Conservation (phyloP, 2,329 filamentous ascomycete species). For the Aspergillus aculeatus region DNA sequence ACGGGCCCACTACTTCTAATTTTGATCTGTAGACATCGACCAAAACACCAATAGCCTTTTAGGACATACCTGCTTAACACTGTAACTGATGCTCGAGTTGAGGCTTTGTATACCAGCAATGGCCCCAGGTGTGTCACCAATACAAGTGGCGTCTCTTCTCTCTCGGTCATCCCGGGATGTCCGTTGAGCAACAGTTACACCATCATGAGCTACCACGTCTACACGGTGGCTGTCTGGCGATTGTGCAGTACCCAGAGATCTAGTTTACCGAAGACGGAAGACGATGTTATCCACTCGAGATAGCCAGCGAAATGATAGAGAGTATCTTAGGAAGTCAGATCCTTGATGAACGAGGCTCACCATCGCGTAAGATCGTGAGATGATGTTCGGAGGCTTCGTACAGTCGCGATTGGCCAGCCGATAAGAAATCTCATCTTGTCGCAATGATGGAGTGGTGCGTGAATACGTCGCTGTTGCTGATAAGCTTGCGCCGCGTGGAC, state of each 20-base stretch:
- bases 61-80: neutral
- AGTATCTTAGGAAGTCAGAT: neutral
- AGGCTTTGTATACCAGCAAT: neutral
- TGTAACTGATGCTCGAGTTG: neutral
- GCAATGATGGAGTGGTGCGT: neutral
- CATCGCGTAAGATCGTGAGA: neutral
- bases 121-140: neutral
- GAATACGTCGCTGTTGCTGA: slow-evolving; percentile 5
- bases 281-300: neutral
- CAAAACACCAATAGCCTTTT: neutral
- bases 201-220: neutral
- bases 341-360: neutral
- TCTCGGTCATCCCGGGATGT: neutral
- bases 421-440: neutral
- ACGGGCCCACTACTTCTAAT: neutral
- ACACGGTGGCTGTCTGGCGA: neutral
- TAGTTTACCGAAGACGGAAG: neutral
- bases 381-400: slow-evolving; percentile 1
- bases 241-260: neutral
- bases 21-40: neutral
- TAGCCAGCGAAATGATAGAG: neutral
- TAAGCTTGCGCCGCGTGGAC: slow-evolving; percentile 1
- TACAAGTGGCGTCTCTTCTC: neutral
- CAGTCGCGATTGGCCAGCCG: slow-evolving; percentile 2
- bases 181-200: neutral